Percentiles rank a stretch among this genome's conserved stretches.
Evolutionary conservation across 2,329 filamentous ascomycete species (phyloP).

Genomic region (Colletotrichum spinosum): DNA sequence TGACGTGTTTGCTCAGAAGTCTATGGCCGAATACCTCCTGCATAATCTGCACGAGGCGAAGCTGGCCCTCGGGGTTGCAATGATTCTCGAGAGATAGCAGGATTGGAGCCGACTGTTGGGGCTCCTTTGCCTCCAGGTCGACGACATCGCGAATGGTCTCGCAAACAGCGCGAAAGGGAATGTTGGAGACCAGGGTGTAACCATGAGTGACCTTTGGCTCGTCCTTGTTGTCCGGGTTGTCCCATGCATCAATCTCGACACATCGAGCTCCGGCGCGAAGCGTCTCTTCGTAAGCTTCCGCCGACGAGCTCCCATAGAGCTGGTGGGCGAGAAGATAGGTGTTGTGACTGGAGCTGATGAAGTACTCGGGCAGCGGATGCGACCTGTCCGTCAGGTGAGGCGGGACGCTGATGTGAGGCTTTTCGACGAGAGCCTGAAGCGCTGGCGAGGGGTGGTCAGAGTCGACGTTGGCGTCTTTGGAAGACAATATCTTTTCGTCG

Average conservation of each 20-base stretch:
- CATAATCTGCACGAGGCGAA: constrained; percentile 74
- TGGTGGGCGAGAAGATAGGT: constrained; percentile 79
- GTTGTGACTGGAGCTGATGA: constrained; percentile 79
- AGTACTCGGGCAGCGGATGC: constrained; percentile 75
- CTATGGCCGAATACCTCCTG: constrained; percentile 70
- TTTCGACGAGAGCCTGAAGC: constrained; percentile 64
- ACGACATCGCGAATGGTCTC: constrained; percentile 73
- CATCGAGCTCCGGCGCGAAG: constrained; percentile 73
- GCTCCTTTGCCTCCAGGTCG: constrained; percentile 65
- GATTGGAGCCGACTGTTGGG: constrained; percentile 64
- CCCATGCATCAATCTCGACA: constrained; percentile 81
- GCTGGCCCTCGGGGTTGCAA: constrained; percentile 69
- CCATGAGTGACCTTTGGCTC: constrained; percentile 80
- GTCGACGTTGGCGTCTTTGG: constrained; percentile 57
- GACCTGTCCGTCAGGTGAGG: constrained; percentile 65
- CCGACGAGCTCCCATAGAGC: constrained; percentile 72
- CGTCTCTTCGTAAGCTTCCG: constrained; percentile 72
- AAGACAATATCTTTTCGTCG: constrained; percentile 61
- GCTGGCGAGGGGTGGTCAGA: constrained; percentile 55
- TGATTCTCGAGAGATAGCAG: constrained; percentile 77
- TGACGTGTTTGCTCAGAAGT: constrained; percentile 67
- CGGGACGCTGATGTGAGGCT: constrained; percentile 69
- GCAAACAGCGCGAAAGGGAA: constrained; percentile 73
- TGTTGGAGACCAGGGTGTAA: constrained; percentile 74
- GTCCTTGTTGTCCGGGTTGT: constrained; percentile 67